phyloP scores from a whole-genome alignment of 345 rosid species.

The Populus ilicifolia region DNA sequence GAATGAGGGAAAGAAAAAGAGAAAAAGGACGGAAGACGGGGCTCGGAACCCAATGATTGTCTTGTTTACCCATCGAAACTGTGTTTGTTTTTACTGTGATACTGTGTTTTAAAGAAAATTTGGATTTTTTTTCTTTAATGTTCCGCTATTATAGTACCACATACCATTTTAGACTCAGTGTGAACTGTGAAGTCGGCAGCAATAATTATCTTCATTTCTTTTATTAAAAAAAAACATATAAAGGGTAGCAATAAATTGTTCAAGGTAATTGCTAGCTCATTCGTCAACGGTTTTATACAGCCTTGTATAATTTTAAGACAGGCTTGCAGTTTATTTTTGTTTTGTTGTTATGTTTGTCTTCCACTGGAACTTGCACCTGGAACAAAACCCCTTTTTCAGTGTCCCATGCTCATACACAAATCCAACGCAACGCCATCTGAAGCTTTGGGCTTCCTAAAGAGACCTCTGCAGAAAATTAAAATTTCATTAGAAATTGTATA shows the following conservation, averaged over 20 bases:
- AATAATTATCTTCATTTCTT: background rate
- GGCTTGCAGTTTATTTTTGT: background rate
- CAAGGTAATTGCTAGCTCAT: background rate
- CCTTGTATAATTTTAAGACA: too few relatives aligned
- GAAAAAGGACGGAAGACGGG: constrained; percentile 7
- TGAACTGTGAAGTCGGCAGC: background rate
- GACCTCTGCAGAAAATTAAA: background rate
- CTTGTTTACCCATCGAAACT: background rate
- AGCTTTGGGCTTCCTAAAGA: background rate
- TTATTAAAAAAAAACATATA: background rate
- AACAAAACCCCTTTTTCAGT: background rate
- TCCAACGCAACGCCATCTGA: background rate
- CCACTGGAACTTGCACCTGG: background rate
- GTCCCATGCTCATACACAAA: background rate
- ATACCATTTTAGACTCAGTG: background rate
- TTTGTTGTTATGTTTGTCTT: background rate
- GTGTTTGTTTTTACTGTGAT: too few relatives aligned
- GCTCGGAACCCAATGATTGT: constrained; percentile 36
- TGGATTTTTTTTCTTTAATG: too few relatives aligned
- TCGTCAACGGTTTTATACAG: too few relatives aligned
- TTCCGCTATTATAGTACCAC: too few relatives aligned
- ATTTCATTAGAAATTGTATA: too few relatives aligned
- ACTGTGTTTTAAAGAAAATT: too few relatives aligned
- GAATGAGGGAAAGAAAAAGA: constrained; percentile 3
- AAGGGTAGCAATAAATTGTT: constrained; percentile 10